Conservation (phyloP, 495 filamentous ascomycete genomes). For the Xanthoparmelia taractica region DNA sequence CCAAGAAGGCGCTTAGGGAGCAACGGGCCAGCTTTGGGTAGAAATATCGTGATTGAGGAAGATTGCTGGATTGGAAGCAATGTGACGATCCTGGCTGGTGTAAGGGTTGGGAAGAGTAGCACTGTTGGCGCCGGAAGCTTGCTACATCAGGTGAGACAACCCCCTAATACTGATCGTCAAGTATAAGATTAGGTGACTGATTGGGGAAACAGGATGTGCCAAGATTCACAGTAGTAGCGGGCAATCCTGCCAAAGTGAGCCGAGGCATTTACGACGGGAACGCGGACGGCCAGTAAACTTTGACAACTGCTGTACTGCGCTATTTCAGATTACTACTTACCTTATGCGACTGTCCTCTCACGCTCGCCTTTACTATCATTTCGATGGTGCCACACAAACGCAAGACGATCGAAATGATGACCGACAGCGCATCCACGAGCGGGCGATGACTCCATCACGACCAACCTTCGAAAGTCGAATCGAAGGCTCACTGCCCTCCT, state of each 20-base stretch:
- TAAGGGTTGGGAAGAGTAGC: slow-evolving; percentile 40
- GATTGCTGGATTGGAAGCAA: slow-evolving; percentile 86
- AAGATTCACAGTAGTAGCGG: slow-evolving; percentile 51
- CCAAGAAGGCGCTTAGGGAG: slow-evolving; percentile 67
- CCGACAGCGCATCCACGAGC: background rate
- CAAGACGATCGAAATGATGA: slow-evolving; percentile 23
- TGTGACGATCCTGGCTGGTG: slow-evolving; percentile 67
- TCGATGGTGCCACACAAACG: background rate
- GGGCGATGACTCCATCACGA: background rate
- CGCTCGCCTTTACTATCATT: background rate
- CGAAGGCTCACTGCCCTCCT: no score
- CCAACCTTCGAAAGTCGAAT: background rate
- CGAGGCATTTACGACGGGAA: slow-evolving; percentile 42
- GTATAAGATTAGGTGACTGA: slow-evolving; percentile 2
- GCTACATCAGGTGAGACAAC: slow-evolving; percentile 24
- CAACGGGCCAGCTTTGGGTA: slow-evolving; percentile 62
- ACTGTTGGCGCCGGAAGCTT: slow-evolving; percentile 39
- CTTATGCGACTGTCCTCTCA: background rate
- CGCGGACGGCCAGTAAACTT: slow-evolving; percentile 18
- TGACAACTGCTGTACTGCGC: background rate
- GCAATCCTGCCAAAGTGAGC: slow-evolving; percentile 55
- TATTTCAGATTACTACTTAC: background rate
- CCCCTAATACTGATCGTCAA: background rate
- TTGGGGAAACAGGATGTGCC: slow-evolving; percentile 47
- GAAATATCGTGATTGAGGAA: slow-evolving; percentile 71